These are phyloP conservation scores for Candida lessepsii DNA, from an alignment of 805 yeast species.

Conservation along the genomic window DNA sequence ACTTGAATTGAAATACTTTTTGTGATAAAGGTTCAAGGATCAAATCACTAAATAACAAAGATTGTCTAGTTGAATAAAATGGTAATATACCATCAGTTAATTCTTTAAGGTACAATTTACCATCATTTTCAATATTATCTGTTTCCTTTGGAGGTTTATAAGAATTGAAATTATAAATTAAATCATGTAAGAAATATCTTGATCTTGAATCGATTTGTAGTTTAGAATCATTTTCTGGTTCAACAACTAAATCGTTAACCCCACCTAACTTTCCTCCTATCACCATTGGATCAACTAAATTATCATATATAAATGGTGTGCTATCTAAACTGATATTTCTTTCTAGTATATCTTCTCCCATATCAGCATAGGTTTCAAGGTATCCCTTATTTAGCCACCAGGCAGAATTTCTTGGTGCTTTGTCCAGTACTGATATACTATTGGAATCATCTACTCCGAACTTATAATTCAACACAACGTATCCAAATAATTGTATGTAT, in stretches of 20 bases:
- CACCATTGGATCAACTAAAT: constrained; percentile 18
- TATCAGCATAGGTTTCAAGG: constrained; percentile 23
- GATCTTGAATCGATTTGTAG: constrained; percentile 19
- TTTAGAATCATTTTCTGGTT: constrained; percentile 16
- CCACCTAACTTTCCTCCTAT: constrained; percentile 39
- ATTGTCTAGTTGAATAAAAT: constrained; percentile 40
- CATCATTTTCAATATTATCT: constrained; percentile 12
- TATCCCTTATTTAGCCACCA: constrained; percentile 42
- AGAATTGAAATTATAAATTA: constrained; percentile 32
- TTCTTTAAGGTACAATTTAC: constrained; percentile 21
- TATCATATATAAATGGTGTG: constrained; percentile 15
- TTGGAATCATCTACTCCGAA: constrained; percentile 19
- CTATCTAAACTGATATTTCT: constrained; percentile 17
- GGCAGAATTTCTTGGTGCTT: constrained; percentile 15
- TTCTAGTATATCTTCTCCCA: constrained; percentile 19
- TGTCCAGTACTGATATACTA: constrained; percentile 13
- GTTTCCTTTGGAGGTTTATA: constrained; percentile 7
- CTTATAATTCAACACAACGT: constrained; percentile 36
- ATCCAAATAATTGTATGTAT: constrained; percentile 40
- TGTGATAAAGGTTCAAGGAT: constrained; percentile 18
- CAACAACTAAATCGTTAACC: constrained; percentile 29
- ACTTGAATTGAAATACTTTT: constrained; percentile 21
- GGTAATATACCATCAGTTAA: constrained; percentile 35
- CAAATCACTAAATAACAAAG: constrained; percentile 35
- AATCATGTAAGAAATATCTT: constrained; percentile 33